These are phyloP conservation scores for Scenedesmus sp. DNA, from an alignment of 163 green algal species.

Conservation along the genomic window DNA sequence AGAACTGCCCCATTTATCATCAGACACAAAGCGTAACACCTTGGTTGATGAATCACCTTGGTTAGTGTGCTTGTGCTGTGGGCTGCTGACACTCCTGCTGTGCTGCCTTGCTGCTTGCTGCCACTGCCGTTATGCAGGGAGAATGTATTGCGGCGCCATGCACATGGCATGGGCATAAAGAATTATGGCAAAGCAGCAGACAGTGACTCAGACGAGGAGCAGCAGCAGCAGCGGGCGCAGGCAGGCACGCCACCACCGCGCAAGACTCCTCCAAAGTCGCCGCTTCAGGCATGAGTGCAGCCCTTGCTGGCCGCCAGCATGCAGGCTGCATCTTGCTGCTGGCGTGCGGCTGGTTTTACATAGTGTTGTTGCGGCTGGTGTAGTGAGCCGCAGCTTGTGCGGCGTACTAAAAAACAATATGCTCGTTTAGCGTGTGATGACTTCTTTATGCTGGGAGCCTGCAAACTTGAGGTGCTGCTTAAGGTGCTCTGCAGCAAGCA, in stretches of 20 bases:
- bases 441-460: neutral
- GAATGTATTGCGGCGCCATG: constrained; percentile 10
- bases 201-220: neutral
- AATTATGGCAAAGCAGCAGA: neutral
- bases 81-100: neutral
- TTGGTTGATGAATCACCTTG: no score
- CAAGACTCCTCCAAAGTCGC: constrained; percentile 16
- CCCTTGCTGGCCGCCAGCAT: neutral
- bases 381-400: no score
- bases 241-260: neutral
- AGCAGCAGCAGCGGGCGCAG: constrained; percentile 6
- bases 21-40: no score
- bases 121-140: neutral
- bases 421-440: neutral
- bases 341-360: neutral
- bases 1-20: no score
- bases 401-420: neutral
- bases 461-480: neutral
- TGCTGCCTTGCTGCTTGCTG: neutral
- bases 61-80: neutral
- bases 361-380: neutral
- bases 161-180: constrained; percentile 39
- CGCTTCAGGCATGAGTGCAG: constrained; percentile 10
- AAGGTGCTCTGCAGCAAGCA: neutral
- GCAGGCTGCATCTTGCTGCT: neutral